Base-by-base conservation (phyloP, 768 basidiomycete genomes). In the Tylopilus rubrobrunneus region DNA sequence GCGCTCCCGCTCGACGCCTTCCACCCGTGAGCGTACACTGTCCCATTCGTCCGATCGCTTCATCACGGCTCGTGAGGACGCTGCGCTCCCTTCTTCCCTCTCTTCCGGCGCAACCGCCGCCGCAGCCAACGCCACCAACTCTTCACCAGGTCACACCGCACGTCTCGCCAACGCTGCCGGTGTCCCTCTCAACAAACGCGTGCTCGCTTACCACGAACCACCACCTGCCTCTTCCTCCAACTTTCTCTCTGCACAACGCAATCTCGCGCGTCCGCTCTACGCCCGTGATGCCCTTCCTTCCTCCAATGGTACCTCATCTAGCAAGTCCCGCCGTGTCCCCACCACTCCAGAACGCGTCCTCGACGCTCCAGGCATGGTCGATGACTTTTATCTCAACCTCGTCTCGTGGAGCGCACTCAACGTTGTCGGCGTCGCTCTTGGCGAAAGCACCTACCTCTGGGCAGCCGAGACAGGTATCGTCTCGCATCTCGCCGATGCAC, bases 321-420 rank as follows among this genome's bases (percentile, higher is more conserved):
- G 82, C 59, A 91, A 90, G 66, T 78, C 86, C 6, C 80, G 96
- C 19, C 86, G 87, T 60, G 91, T 98, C 50, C 81, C 93, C 0
- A 89, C 89, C 0, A 83, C 85, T 23, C 92, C 96, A 0, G 90
- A 96, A 62, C 82, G 93, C n/a, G 93, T 98, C 8, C 79, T 99
- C 10, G 97, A 98, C 62, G 96, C 96, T 0, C 94, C 94, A 1
- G 92, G 92, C 7, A 86, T 90, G 78, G 79, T 85, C 10, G 93
- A 98, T 60, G 97, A 99, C 70, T 99, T 96, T 70, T 99, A 99
- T 66, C 83, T 99, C 65, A 99, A 98, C 69, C 77, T 99, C 49
- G 69, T 98, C 48, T 81, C 86, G 17, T 99, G 97, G 97, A 89
- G 88, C 34, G 80, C 79, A 40, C 81, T 82, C 59, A 98, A 98